phyloP scores from a whole-genome alignment of 2,329 filamentous ascomycete species.

The Dactylellina cionopaga region DNA sequence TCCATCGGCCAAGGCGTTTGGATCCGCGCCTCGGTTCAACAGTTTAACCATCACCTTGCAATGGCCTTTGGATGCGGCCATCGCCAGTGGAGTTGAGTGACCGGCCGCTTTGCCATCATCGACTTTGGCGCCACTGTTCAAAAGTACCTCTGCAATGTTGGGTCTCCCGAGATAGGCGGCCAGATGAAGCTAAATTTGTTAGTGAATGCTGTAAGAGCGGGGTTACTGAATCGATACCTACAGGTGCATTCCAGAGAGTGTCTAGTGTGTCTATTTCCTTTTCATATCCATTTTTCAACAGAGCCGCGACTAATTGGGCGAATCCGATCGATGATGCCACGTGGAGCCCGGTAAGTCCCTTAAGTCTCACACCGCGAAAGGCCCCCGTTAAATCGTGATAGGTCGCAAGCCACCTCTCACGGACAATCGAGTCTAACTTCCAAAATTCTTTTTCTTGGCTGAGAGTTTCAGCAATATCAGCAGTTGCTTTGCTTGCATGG shows the following conservation, averaged over 20 bases:
- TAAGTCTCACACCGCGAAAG: slow-evolving; percentile 58
- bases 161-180: slow-evolving; percentile 59
- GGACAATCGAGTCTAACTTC: slow-evolving; percentile 59
- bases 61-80: slow-evolving; percentile 61
- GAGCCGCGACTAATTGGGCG: slow-evolving; percentile 60
- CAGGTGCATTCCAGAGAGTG: slow-evolving; percentile 58
- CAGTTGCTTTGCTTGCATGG: slow-evolving; percentile 62
- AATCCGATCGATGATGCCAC: slow-evolving; percentile 62
- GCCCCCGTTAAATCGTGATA: slow-evolving; percentile 59
- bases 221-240: slow-evolving; percentile 54
- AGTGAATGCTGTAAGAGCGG: background rate
- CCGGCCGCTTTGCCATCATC: slow-evolving; percentile 60
- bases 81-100: slow-evolving; percentile 60
- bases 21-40: slow-evolving; percentile 60
- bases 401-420: slow-evolving; percentile 61
- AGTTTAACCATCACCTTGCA: slow-evolving; percentile 62
- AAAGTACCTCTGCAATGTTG: slow-evolving; percentile 61
- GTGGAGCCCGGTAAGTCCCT: slow-evolving; percentile 60
- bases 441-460: slow-evolving; percentile 62
- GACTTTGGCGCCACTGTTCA: slow-evolving; percentile 59
- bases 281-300: slow-evolving; percentile 61
- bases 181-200: slow-evolving; percentile 57
- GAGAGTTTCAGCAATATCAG: slow-evolving; percentile 62
- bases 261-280: slow-evolving; percentile 60
- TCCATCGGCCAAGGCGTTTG: slow-evolving; percentile 58